Evolutionary conservation across 805 yeast genomes (phyloP).

Genomic region (Ogataea minuta): DNA sequence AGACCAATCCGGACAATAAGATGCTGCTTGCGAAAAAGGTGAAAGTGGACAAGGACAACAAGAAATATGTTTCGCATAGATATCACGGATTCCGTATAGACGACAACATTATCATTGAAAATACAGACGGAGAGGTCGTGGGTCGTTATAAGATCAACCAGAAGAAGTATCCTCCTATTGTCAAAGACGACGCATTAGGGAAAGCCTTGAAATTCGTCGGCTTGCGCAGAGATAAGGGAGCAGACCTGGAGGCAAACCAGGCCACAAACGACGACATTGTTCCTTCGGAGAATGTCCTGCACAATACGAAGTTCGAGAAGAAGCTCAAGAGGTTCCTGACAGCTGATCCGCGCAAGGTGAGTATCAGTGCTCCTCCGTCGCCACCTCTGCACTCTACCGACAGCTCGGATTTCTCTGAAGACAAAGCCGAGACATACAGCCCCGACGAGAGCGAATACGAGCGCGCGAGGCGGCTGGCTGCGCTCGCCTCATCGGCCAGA

Average conservation of each 20-base stretch:
- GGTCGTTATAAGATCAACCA: slow-evolving; percentile 76
- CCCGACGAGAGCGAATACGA: slow-evolving; percentile 26
- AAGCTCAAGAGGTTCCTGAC: slow-evolving; percentile 26
- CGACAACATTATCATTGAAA: slow-evolving; percentile 77
- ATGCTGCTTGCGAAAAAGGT: slow-evolving; percentile 14
- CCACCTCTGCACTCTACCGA: background rate
- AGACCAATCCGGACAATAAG: slow-evolving; percentile 16
- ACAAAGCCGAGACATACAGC: slow-evolving; percentile 4
- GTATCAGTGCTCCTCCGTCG: slow-evolving; percentile 18
- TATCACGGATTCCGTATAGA: slow-evolving; percentile 76
- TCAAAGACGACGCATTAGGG: slow-evolving; percentile 16
- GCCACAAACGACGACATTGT: slow-evolving; percentile 20
- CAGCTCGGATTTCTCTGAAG: slow-evolving; percentile 1
- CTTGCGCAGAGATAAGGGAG: slow-evolving; percentile 17
- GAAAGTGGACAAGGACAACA: slow-evolving; percentile 8
- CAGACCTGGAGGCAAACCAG: slow-evolving; percentile 24
- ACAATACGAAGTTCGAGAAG: slow-evolving; percentile 24
- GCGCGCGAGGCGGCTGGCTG: slow-evolving; percentile 31
- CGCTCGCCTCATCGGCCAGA: slow-evolving; percentile 27
- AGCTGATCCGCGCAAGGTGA: slow-evolving; percentile 24
- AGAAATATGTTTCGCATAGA: slow-evolving; percentile 24
- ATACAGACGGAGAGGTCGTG: slow-evolving; percentile 87
- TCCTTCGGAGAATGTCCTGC: slow-evolving; percentile 16
- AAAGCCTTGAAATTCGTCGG: slow-evolving; percentile 30
- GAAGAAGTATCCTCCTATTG: slow-evolving; percentile 18